Base-by-base conservation (phyloP, 352 stramenopile species). In the Achlya hypogyna region DNA sequence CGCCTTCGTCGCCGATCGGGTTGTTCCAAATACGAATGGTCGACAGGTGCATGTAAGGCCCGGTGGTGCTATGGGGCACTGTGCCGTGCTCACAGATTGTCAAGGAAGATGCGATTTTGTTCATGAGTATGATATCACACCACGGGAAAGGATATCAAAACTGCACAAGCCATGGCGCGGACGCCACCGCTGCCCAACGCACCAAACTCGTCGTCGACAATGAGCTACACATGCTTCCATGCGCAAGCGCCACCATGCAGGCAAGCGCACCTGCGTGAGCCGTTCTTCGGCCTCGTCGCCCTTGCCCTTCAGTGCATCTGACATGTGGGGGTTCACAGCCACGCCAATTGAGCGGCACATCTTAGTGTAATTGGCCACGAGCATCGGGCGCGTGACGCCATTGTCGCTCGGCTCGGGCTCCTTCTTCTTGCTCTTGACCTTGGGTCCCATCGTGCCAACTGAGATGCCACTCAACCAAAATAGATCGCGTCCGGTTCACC, bases 21-120 rank as follows among this genome's bases (percentile, higher is more conserved):
- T 93, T 82, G 59, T 88, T 87, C 84, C 84, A 93, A 27, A 93
- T 82, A 31, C 82, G 84, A 63, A 91, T 86, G 71, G 84, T 91
- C 10, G 78, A 76, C 16, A 93, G 64, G 23, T 86, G 79, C 29
- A 68, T 74, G 66, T 91, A 93, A 31, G 80, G 75, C 1, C 81
- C 82, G 16, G 72, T 82, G 18, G 70, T 80, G 69, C 86, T 82
- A n/a, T 76, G 76, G 69, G 81, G 84, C 18, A 81, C 82, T 63
- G 75, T 62, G 38, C 81, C 82, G 83, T 91, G 59, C 60, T 42
- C n/a, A 4, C 34, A 53, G 18, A 31, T 34, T 42, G 72, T 91
- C 65, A 91, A 87, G 76, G 76, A 82, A 31, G 29, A 4, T 40
- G 22, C 27, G 34, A 6, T 40, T 16, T 40, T 60, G 14, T 20